Conservation (phyloP, 2,329 filamentous ascomycete species). For the Claviceps pusilla region DNA sequence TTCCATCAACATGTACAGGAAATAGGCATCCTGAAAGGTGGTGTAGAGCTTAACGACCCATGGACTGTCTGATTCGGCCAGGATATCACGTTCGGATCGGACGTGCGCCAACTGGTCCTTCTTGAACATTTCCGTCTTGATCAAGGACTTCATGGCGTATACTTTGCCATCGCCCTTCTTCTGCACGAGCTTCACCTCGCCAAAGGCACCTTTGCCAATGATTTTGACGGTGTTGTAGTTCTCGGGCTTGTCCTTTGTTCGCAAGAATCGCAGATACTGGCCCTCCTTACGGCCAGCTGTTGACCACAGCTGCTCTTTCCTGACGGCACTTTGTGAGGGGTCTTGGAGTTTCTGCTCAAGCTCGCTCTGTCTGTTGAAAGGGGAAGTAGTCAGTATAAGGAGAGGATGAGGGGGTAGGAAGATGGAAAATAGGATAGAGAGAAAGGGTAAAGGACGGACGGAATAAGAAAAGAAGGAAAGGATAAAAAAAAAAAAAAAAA, state of each 20-base stretch:
- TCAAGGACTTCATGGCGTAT: slow-evolving; percentile 93
- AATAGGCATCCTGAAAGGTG: slow-evolving; percentile 91
- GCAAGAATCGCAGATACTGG: slow-evolving; percentile 82
- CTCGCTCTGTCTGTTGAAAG: slow-evolving; percentile 60
- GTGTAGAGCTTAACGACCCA: slow-evolving; percentile 99
- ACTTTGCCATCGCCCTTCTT: slow-evolving; percentile 94
- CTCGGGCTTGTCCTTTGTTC: slow-evolving; percentile 81
- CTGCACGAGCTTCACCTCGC: slow-evolving; percentile 94
- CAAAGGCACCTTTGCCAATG: slow-evolving; percentile 96
- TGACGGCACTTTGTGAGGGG: slow-evolving; percentile 54
- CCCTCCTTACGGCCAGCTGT: slow-evolving; percentile 78
- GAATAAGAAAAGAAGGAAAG: too few relatives aligned
- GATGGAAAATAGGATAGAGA: not conserved
- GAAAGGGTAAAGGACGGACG: not conserved
- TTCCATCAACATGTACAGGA: slow-evolving; percentile 98
- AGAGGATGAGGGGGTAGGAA: not conserved
- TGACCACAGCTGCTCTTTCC: slow-evolving; percentile 74
- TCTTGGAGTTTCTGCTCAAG: slow-evolving; percentile 76
- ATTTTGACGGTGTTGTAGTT: slow-evolving; percentile 97
- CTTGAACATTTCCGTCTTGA: slow-evolving; percentile 99
- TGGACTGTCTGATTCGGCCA: slow-evolving; percentile 97
- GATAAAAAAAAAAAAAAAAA: not conserved
- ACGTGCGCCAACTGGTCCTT: slow-evolving; percentile 97
- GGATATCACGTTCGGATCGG: slow-evolving; percentile 89
- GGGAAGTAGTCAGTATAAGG: too few relatives aligned